These are phyloP conservation scores for Leishmania lainsoni DNA, from an alignment of 208 protist species.

Conservation along the genomic window DNA sequence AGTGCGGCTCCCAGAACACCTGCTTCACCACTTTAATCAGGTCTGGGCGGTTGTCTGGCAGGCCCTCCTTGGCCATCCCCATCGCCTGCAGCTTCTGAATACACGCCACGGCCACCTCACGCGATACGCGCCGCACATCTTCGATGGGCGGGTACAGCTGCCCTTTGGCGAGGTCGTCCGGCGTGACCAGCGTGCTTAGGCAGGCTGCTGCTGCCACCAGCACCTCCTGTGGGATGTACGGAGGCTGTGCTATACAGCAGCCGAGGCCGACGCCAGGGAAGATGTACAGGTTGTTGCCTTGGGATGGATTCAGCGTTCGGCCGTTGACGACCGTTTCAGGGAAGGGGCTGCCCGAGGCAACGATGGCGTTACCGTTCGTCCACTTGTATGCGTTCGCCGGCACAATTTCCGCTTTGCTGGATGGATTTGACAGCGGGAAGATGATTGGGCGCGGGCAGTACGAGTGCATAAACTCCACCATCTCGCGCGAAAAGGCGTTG, in stretches of 20 bases:
- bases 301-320: constrained; percentile 79
- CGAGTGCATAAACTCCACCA: constrained; percentile 79
- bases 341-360: constrained; percentile 97
- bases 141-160: constrained; percentile 74
- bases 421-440: constrained; percentile 96
- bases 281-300: constrained; percentile 98
- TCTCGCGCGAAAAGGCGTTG: constrained; percentile 92
- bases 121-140: constrained; percentile 70
- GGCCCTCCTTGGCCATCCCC: constrained; percentile 45
- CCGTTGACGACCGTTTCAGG: constrained; percentile 82
- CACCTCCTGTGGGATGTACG: constrained; percentile 90
- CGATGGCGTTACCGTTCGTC: constrained; percentile 93
- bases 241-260: constrained; percentile 66
- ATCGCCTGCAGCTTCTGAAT: constrained; percentile 68
- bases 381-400: constrained; percentile 93
- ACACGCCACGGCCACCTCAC: constrained; percentile 67
- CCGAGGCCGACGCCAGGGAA: constrained; percentile 96
- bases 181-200: constrained; percentile 64
- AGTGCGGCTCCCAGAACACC: constrained; percentile 61
- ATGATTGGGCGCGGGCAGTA: constrained; percentile 93
- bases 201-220: constrained; percentile 73
- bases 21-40: constrained; percentile 52
- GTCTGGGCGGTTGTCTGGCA: constrained; percentile 51
- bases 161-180: constrained; percentile 50
- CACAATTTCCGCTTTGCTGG: constrained; percentile 87